These are phyloP conservation scores for Metarhizium anisopliae DNA, from an alignment of 2,329 filamentous ascomycete species.

Conservation along the genomic window DNA sequence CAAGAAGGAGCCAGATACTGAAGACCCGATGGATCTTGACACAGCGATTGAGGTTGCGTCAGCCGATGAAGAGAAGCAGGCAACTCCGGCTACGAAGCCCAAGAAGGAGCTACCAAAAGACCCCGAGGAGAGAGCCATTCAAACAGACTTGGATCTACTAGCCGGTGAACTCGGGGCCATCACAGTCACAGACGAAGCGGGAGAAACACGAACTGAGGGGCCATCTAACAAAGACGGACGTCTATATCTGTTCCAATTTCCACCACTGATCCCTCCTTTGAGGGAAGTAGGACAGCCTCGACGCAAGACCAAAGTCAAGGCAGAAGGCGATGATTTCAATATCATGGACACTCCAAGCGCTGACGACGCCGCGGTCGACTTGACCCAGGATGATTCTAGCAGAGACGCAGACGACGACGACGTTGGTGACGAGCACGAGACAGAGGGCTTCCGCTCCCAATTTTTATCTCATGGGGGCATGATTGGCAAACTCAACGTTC, in stretches of 20 bases:
- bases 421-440: conserved; percentile 18
- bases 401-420: conserved; percentile 17
- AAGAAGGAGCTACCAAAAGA: conserved; percentile 22
- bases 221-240: conserved; percentile 40
- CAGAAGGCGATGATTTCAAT: conserved; percentile 31
- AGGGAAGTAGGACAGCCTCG: conserved; percentile 19
- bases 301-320: conserved; percentile 26
- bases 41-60: conserved; percentile 14
- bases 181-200: conserved; percentile 20
- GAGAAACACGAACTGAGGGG: conserved; percentile 17
- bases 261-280: conserved; percentile 51
- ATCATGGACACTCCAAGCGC: conserved; percentile 21
- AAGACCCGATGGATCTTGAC: conserved; percentile 34
- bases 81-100: conserved; percentile 14
- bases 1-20: conserved; percentile 35
- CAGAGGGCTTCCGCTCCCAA: conserved; percentile 27
- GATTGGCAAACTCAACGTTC: conserved; percentile 51
- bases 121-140: conserved; percentile 28
- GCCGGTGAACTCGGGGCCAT: conserved; percentile 33
- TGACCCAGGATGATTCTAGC: conserved; percentile 25
- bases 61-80: conserved; percentile 11
- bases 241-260: conserved; percentile 57
- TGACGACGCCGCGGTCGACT: conserved; percentile 24
- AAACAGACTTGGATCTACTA: conserved; percentile 31
- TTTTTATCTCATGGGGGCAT: conserved; percentile 43